Evolutionary conservation across 768 basidiomycete species (phyloP), one percentile per base, ranked within the genome.

Genomic region (Amanita jacksonii): DNA sequence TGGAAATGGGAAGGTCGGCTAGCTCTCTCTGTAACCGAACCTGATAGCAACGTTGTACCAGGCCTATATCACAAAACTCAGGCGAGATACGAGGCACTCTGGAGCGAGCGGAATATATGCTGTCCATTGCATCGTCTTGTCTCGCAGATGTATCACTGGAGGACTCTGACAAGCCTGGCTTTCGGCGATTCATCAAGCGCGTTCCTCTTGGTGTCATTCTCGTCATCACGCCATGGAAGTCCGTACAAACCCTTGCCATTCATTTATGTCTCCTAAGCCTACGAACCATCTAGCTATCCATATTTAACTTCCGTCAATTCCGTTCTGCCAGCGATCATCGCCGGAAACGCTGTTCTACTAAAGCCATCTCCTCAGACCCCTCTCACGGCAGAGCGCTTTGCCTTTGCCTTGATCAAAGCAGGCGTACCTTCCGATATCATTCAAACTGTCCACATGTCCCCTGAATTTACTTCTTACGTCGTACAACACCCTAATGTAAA

Each of bases 301-400:
- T 92, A 91, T 64, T 79, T 98, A 24, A 82, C 81, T 27, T 78
- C 88, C 28, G 74, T 97, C 61, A 99, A 99, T 62, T 81, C 88
- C 3, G 79, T 98, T 40, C 73, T 99, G 18, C 96, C 96, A 1
- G 88, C 91, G 0, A 68, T 99, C 50, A 68, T 98, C 22, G 79
- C 93, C 4, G 87, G 96, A 23, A 98, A 99, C 59, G 64, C 87
- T 0, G 86, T 97, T 8, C 59, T 99, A 35, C 68, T 98, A 57
- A 99, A 98, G 60, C 94, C 96, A 0, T 94, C 92, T 1, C 96
- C 96, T 0, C 96, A 99, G 57, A 97, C 93, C 0, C 94, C 96
- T 4, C 67, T 90, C 35, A 78, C 81, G 0, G 92, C 85, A 3
- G 90, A 96, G 57, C 76, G 87, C 3, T 75, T 97, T 50, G 73